Evolutionary conservation across 805 yeast genomes (phyloP).

Genomic region (Starmerella gropengiesseri): DNA sequence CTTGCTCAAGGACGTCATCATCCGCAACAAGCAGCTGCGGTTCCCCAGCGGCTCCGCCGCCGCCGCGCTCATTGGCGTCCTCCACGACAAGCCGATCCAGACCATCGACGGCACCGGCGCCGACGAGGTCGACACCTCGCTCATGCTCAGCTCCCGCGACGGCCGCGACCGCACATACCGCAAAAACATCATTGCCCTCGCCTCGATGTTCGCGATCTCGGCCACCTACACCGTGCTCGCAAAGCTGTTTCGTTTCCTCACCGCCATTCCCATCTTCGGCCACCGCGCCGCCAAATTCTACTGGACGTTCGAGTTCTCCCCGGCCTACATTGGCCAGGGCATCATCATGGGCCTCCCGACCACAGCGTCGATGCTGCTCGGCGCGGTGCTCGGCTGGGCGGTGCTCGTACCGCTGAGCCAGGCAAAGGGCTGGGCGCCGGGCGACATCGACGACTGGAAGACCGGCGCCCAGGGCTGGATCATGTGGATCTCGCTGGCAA

Average conservation of each 20-base stretch:
- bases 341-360: constrained; percentile 94
- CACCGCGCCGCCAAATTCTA: constrained; percentile 48
- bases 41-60: constrained; percentile 97
- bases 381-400: constrained; percentile 87
- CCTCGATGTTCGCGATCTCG: constrained; percentile 53
- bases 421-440: constrained; percentile 72
- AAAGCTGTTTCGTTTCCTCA: constrained; percentile 45
- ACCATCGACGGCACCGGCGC: neutral
- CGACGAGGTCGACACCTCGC: constrained; percentile 6
- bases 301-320: constrained; percentile 91
- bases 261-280: constrained; percentile 71
- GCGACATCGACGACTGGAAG: constrained; percentile 84
- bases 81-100: constrained; percentile 48
- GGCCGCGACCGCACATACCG: constrained; percentile 21
- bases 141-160: constrained; percentile 8
- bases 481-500: constrained; percentile 82
- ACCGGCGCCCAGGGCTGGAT: constrained; percentile 96
- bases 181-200: constrained; percentile 50
- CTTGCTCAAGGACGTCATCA: constrained; percentile 74
- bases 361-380: constrained; percentile 80
- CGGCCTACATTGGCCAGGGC: constrained; percentile 96
- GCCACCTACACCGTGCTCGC: constrained; percentile 61
- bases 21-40: constrained; percentile 74
- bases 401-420: constrained; percentile 74
- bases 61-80: constrained; percentile 79